Evolutionary conservation across 371 early-diverging fungal species (phyloP), one percentile per base, ranked within the genome.

Genomic region (Syncephalastrum monosporum): DNA sequence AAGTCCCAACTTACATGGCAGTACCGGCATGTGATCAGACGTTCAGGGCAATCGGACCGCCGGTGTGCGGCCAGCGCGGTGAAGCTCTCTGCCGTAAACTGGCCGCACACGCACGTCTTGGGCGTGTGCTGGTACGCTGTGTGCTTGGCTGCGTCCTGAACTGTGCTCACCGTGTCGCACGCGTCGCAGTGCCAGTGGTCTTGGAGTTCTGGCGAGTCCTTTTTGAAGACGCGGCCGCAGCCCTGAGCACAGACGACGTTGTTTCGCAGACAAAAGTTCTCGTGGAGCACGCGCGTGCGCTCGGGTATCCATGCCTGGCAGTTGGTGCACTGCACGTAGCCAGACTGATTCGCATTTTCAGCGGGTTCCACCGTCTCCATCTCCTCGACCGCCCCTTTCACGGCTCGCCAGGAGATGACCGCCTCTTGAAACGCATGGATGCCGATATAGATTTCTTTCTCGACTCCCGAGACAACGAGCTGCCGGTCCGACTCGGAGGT

Each of bases 151-250:
- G 69, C 69, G 25, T 79, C 82, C 1, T 60, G 46, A 0, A 69
- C n/a, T 16, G 65, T 59, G 5, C 91, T 88, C 47, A 81, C 75
- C 60, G 67, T 58, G 24, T 75, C 74, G 58, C 94, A 93, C 47
- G 76, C 55, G 19, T 77, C 79, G 69, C 94, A 95, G 66, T 95
- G 96, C 88, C 92, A 91, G 60, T 94, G 96, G 0, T 76, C 60
- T 12, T 65, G 59, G 12, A 76, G 55, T n/a, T 92, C 90, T 17
- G 74, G 74, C 42, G 81, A 80, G 2, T 65, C 71, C 42, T 84
- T 88, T 59, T 84, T 82, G 64, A 94, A 83, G 4, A 91, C 82
- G 45, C 78, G 73, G 1, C 74, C 68, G 67, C 94, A 94, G 15
- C 78, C 78, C 21, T 63, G 62, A 1, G 72, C 64, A 59, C 94